Evolutionary conservation across 2,329 filamentous ascomycete genomes (phyloP).

Genomic region (Coleophoma crateriformis): DNA sequence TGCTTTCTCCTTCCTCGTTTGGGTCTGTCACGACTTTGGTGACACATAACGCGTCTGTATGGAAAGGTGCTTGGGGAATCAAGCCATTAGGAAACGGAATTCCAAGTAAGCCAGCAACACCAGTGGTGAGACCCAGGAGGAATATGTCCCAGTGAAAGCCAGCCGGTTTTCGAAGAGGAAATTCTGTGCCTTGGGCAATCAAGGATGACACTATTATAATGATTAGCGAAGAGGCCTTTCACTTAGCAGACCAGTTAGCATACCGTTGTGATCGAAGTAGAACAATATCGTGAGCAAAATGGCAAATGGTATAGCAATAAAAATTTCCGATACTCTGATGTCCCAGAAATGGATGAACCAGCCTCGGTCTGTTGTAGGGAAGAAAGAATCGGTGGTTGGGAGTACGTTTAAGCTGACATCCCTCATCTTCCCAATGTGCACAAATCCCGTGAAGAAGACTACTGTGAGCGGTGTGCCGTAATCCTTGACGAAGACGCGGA

Average conservation of each 20-base stretch:
- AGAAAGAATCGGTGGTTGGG: constrained; percentile 73
- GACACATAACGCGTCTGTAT: constrained; percentile 74
- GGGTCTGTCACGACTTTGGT: constrained; percentile 47
- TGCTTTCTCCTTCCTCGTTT: constrained; percentile 47
- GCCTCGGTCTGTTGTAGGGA: constrained; percentile 64
- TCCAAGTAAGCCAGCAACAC: constrained; percentile 68
- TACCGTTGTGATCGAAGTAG: constrained; percentile 86
- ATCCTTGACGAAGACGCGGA: constrained; percentile 81
- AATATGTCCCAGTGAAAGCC: constrained; percentile 86
- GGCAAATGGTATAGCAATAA: constrained; percentile 83
- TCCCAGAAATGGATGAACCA: constrained; percentile 86
- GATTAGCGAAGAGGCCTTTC: background rate
- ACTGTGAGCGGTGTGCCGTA: constrained; percentile 81
- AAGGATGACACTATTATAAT: constrained; percentile 62
- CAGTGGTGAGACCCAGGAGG: constrained; percentile 72
- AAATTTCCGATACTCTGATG: constrained; percentile 65
- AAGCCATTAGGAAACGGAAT: constrained; percentile 79
- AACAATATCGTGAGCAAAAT: constrained; percentile 78
- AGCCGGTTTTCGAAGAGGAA: constrained; percentile 72
- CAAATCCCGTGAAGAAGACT: constrained; percentile 85
- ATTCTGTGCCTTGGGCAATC: constrained; percentile 78
- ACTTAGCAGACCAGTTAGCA: constrained; percentile 9
- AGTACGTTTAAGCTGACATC: constrained; percentile 63
- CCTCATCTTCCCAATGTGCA: constrained; percentile 80
- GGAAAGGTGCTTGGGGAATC: constrained; percentile 79